Evolutionary conservation across 768 basidiomycete species (phyloP), one percentile per base, ranked within the genome.

Genomic region (Macrocybe gigantea): DNA sequence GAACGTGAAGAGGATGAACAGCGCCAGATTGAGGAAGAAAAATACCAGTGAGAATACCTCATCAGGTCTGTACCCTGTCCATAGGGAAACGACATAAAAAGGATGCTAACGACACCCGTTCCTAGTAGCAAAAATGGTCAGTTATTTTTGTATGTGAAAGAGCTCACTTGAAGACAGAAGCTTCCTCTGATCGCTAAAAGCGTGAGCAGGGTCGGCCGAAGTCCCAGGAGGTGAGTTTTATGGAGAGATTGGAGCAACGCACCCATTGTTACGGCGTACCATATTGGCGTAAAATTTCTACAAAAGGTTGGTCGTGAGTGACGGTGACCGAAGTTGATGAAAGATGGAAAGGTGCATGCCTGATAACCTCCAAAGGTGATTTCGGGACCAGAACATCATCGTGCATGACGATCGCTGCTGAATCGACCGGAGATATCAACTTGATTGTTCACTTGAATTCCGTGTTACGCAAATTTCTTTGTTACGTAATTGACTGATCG

Each of bases 41-140:
- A 50, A 41, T 45, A 56, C 39, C 49, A 53, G 44, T 42, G 54
- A 47, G 51, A 59, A 13, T 45, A 54, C 42, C 64, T 63, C 64
- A 80, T 70, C n/a, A 67, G 53, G 8, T 53, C 49, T 4, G 73
- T 70, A 32, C 64, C 60, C 33, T 56, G 58, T 2, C 70, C 75
- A 55, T 83, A 85, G 0, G 82, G 84, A 56, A 81, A 82, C 7
- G 58, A 68, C 35, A 72, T 65, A 56, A 83, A 78, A 33, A 86
- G 69, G 34, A 73, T 71, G 51, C 79, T 78, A 10, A 84, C 64
- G 30, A 69, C 61, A n/a, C 74, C 74, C 33, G 74, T 76, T 15
- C 72, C 74, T 74, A n/a, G 45, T 34, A 37, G 5, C 38, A 44
- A 14, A 46, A 37, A 34, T 42, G 31, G 36, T 34, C 12, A 44